Evolutionary conservation across 768 basidiomycete species (phyloP), one percentile per base, ranked within the genome.

Genomic region (Kwoniella heveanensis): DNA sequence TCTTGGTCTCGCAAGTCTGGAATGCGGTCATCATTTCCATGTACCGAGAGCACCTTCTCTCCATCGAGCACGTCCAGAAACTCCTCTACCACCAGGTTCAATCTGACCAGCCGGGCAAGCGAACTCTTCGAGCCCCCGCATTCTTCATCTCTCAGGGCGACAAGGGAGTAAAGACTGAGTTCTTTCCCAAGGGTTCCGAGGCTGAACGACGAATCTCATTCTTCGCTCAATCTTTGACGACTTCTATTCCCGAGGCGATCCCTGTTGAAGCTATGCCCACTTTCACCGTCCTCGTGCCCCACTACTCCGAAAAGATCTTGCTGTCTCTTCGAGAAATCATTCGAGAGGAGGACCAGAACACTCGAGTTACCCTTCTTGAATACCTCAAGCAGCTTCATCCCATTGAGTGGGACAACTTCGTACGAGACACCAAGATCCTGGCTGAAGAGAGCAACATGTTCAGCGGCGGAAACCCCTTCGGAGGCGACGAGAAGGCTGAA

Each of bases 231-330:
- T 95, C 92, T 4, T 84, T 99, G 71, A 98, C 96, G 6, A 96
- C 93, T n/a, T 84, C 88, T 52, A 87, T 98, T 54, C 96, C 95
- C 21, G 89, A 91, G 70, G 90, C 96, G 8, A 81, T 98, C 32
- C 92, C 94, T 15, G 92, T 99, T 47, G 94, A 98, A 79, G 91
- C 93, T n/a, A 98, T 99, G 96, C 96, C 96, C 1, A 97, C 95
- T 0, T 99, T 99, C 84, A 98, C 96, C 49, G 94, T 99, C 24
- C 83, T 99, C 58, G 96, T 93, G 0, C 96, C 96, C 15, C 96
- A 99, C 81, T 99, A 99, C 80, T 96, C 90, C 64, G 96, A 99
- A 81, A 99, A 99, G 91, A 98, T 97, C 68, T 83, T 99, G 53
- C 85, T 99, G 10, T 97, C 95, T 1, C 86, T 99, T 1, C 87